phyloP scores from a whole-genome alignment of 257 asterid species.

The Lithospermum erythrorhizon region DNA sequence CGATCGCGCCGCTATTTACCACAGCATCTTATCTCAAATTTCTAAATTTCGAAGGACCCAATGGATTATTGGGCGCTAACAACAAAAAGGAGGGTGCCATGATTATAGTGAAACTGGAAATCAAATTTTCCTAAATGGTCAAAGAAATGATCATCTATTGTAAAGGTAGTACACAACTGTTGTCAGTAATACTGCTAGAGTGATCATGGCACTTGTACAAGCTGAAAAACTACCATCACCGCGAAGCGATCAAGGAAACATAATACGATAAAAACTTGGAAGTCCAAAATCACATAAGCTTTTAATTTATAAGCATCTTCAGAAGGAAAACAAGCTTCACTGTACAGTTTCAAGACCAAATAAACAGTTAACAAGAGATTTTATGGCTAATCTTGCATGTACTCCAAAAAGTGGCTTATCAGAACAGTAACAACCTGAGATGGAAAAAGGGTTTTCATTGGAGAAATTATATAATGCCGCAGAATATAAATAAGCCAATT shows the following conservation, averaged over 20 bases:
- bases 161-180: too few species aligned
- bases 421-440: background rate
- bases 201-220: background rate
- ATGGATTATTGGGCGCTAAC: too few species aligned
- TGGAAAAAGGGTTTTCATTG: background rate
- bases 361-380: conserved; percentile 3
- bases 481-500: background rate
- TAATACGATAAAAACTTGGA: background rate
- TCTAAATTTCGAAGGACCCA: too few species aligned
- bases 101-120: too few species aligned
- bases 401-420: conserved; percentile 6
- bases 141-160: too few species aligned
- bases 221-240: background rate
- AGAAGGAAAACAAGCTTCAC: conserved; percentile 3
- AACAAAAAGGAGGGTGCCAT: too few species aligned
- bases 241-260: too few species aligned
- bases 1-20: too few species aligned
- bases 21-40: too few species aligned
- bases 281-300: background rate
- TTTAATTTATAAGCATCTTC: background rate
- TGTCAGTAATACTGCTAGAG: too few species aligned
- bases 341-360: conserved; percentile 21
- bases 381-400: conserved; percentile 10
- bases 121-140: too few species aligned
- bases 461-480: background rate